phyloP scores from a whole-genome alignment of 257 asterid species.

The Vinca minor region DNA sequence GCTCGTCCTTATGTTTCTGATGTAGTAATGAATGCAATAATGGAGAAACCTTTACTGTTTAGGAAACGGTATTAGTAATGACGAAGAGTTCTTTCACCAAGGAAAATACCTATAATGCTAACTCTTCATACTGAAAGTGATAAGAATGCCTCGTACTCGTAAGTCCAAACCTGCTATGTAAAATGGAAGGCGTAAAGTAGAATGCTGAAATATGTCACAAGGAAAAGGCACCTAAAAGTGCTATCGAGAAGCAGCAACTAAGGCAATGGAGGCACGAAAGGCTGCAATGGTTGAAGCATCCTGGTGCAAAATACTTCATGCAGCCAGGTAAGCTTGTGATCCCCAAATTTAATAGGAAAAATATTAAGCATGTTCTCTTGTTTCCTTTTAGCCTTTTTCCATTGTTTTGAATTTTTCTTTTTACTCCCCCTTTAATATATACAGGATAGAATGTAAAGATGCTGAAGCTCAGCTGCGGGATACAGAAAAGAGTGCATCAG shows the following conservation, averaged over 20 bases:
- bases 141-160: no score
- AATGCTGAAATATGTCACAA: no score
- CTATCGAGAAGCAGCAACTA: conserved; percentile 89
- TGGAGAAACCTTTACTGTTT: no score
- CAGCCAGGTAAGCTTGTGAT: conserved; percentile 69
- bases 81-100: background rate
- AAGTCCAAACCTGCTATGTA: no score
- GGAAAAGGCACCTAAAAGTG: no score
- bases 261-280: conserved; percentile 75
- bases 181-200: no score
- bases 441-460: conserved; percentile 69
- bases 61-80: background rate
- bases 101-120: no score
- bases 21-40: no score
- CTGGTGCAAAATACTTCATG: conserved; percentile 91
- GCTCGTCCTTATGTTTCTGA: background rate
- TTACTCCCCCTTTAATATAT: background rate
- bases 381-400: no score
- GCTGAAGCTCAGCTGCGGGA: conserved; percentile 57
- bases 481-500: conserved; percentile 55
- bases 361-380: background rate
- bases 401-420: background rate
- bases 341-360: background rate
- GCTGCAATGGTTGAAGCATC: conserved; percentile 95
- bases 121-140: no score